These are phyloP conservation scores for Tricholoma flavovirens DNA, from an alignment of 768 basidiomycete genomes.

Conservation along the genomic window DNA sequence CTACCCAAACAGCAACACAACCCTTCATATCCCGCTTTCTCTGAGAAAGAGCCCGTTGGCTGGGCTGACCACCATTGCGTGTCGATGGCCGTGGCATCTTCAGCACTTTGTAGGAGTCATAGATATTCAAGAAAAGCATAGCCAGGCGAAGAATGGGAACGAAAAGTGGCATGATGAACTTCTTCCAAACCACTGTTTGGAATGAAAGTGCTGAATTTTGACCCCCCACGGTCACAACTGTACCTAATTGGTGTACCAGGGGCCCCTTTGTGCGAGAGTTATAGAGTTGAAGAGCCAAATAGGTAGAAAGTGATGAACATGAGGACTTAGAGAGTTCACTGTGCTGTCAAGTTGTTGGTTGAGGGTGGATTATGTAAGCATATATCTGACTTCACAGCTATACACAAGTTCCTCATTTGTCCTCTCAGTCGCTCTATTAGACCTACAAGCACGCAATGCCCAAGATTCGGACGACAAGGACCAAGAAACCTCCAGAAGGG, in stretches of 20 bases:
- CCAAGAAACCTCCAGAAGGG: slow-evolving; percentile 92
- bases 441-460: slow-evolving; percentile 55
- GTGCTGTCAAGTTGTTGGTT: slow-evolving; percentile 1
- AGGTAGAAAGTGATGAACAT: slow-evolving; percentile 10
- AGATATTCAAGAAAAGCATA: slow-evolving; percentile 75
- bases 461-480: slow-evolving; percentile 87
- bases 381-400: not conserved
- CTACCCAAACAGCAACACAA: slow-evolving; percentile 76
- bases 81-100: slow-evolving; percentile 55
- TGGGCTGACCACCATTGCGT: slow-evolving; percentile 55
- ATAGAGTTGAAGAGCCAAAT: slow-evolving; percentile 4
- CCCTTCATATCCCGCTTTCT: slow-evolving; percentile 86
- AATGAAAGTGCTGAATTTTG: not conserved
- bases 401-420: slow-evolving; percentile 3
- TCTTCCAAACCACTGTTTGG: slow-evolving; percentile 3
- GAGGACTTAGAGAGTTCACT: slow-evolving; percentile 3
- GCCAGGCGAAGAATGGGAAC: slow-evolving; percentile 62
- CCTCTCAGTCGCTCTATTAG: not conserved
- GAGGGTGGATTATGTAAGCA: slow-evolving; percentile 13
- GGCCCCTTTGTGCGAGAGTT: slow-evolving; percentile 8
- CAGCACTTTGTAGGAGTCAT: slow-evolving; percentile 80
- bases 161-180: slow-evolving; percentile 54
- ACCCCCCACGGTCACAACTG: not conserved
- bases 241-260: not conserved
- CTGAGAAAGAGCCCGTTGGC: slow-evolving; percentile 60